Conservation (phyloP, 202 grass and related monocot genomes). For the Brachypodium distachyon region DNA sequence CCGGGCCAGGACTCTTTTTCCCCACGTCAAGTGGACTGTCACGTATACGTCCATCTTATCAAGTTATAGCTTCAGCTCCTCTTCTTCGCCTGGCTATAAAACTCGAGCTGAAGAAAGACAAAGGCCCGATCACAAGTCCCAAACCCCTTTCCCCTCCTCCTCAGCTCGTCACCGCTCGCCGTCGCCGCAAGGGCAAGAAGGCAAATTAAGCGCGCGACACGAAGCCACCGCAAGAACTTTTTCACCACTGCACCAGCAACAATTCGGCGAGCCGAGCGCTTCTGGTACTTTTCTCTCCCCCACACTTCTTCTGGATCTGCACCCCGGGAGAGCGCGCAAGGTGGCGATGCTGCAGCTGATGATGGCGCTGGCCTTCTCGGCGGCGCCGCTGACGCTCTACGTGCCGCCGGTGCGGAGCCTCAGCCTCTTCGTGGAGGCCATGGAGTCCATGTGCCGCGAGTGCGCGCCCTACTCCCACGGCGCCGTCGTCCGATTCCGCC, state of each 20-base stretch:
- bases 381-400: constrained; percentile 90
- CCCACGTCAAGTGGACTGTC: neutral
- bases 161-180: neutral
- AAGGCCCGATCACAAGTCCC: neutral
- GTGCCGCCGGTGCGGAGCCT: constrained; percentile 86
- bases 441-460: constrained; percentile 56
- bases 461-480: constrained; percentile 51
- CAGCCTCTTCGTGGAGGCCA: constrained; percentile 72
- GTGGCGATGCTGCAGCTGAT: constrained; percentile 76
- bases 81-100: neutral
- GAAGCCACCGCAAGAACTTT: neutral
- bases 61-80: neutral
- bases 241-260: neutral
- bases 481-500: constrained; percentile 49
- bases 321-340: no score
- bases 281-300: neutral
- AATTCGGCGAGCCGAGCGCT: no score
- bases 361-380: constrained; percentile 92
- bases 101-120: neutral
- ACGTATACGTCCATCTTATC: neutral
- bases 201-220: no score
- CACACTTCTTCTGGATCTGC: no score
- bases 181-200: neutral
- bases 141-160: neutral
- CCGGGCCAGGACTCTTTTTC: no score